Conservation (phyloP, 129 eudicot species). For the Ambrosia trifida region DNA sequence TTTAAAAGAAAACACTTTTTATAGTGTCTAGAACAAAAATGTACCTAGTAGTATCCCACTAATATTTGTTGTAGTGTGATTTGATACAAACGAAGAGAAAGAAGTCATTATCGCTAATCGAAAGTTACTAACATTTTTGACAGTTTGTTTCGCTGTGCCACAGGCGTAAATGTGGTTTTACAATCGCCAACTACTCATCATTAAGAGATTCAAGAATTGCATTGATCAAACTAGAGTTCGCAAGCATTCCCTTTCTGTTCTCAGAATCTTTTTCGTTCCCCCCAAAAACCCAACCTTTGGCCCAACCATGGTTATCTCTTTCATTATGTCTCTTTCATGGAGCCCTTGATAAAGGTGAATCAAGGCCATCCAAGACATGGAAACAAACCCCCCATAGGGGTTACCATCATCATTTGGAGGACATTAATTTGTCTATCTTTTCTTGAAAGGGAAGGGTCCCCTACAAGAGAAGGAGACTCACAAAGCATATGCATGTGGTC, state of each 20-base stretch:
- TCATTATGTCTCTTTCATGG: constrained; percentile 35
- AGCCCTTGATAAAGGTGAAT: constrained; percentile 34
- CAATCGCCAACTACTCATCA: constrained; percentile 69
- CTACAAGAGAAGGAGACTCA: constrained; percentile 50
- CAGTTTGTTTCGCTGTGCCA: constrained; percentile 98
- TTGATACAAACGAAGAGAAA: background rate
- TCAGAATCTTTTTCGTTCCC: constrained; percentile 34
- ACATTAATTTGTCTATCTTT: constrained; percentile 37
- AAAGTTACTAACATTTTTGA: constrained; percentile 66
- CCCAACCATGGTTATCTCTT: constrained; percentile 84
- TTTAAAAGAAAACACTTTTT: background rate
- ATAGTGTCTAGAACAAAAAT: background rate
- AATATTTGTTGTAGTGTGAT: background rate
- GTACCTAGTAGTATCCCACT: background rate
- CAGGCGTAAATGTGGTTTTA: constrained; percentile 88
- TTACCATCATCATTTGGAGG: constrained; percentile 44
- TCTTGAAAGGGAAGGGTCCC: constrained; percentile 61
- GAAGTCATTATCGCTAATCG: background rate
- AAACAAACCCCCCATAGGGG: constrained; percentile 76
- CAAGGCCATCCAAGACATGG: constrained; percentile 34
- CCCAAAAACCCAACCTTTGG: constrained; percentile 51
- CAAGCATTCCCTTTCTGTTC: constrained; percentile 30
- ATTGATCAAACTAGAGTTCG: constrained; percentile 21
- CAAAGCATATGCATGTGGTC: constrained; percentile 69
- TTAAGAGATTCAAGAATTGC: constrained; percentile 58